phyloP scores from a whole-genome alignment of 768 basidiomycete genomes.

The Collybiopsis confluens region DNA sequence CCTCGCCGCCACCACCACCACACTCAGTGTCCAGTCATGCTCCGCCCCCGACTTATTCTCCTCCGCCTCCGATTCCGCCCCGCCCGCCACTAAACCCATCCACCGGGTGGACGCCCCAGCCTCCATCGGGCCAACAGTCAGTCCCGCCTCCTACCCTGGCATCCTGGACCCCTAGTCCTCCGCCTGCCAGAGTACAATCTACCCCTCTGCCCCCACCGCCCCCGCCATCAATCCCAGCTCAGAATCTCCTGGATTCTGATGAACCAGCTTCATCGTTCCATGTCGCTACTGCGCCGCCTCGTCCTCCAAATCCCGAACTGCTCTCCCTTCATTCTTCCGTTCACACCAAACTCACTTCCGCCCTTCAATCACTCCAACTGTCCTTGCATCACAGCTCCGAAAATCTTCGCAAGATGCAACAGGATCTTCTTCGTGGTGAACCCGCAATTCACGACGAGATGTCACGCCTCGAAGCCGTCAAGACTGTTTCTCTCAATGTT shows the following conservation, averaged over 20 bases:
- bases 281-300: slow-evolving; percentile 51
- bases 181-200: slow-evolving; percentile 1
- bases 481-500: slow-evolving; percentile 83
- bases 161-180: slow-evolving; percentile 16
- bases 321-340: slow-evolving; percentile 75
- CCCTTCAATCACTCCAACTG: slow-evolving; percentile 67
- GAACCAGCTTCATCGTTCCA: slow-evolving; percentile 12
- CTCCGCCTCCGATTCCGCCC: slow-evolving; percentile 7
- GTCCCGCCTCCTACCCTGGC: slow-evolving; percentile 18
- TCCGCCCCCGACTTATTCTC: slow-evolving; percentile 15
- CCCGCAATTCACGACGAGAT: slow-evolving; percentile 97
- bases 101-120: neutral
- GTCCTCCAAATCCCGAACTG: slow-evolving; percentile 88
- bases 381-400: slow-evolving; percentile 64
- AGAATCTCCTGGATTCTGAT: slow-evolving; percentile 69
- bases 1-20: slow-evolving; percentile 23
- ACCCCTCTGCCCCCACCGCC: slow-evolving; percentile 17
- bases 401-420: slow-evolving; percentile 73
- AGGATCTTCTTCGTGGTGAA: slow-evolving; percentile 83
- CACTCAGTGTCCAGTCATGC: slow-evolving; percentile 16
- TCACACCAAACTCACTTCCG: slow-evolving; percentile 67
- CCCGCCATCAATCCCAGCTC: slow-evolving; percentile 26
- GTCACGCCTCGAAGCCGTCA: slow-evolving; percentile 88
- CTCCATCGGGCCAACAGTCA: slow-evolving; percentile 19
- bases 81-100: slow-evolving; percentile 4